phyloP scores from a whole-genome alignment of 495 filamentous ascomycete genomes.

The Penicillium parvum region DNA sequence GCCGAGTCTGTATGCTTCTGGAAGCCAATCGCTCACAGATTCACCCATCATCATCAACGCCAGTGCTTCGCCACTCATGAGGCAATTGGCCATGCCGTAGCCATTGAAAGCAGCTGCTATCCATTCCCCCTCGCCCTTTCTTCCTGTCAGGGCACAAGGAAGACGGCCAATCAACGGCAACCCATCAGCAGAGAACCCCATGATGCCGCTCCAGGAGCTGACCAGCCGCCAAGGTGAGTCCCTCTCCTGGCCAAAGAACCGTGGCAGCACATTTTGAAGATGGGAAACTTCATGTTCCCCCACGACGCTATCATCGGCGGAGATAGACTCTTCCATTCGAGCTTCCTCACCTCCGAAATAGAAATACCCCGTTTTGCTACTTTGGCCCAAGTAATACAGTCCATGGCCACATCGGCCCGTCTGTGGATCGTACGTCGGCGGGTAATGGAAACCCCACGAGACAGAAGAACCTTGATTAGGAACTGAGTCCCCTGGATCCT shows the following conservation, averaged over 20 bases:
- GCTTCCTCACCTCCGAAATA: slow-evolving; percentile 56
- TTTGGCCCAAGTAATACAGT: slow-evolving; percentile 76
- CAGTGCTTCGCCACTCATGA: slow-evolving; percentile 61
- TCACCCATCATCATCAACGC: slow-evolving; percentile 35
- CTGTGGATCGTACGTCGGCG: slow-evolving; percentile 12
- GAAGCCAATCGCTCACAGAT: slow-evolving; percentile 15
- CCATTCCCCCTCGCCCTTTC: slow-evolving; percentile 41
- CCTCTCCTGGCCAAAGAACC: slow-evolving; percentile 40
- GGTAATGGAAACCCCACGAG: slow-evolving; percentile 36
- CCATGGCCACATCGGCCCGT: slow-evolving; percentile 49
- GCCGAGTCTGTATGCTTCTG: slow-evolving; percentile 20
- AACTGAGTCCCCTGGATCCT: slow-evolving; percentile 45
- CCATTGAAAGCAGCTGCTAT: slow-evolving; percentile 65
- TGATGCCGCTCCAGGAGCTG: slow-evolving; percentile 78
- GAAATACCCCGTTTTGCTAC: slow-evolving; percentile 40
- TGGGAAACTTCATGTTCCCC: slow-evolving; percentile 22
- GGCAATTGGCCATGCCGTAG: slow-evolving; percentile 79
- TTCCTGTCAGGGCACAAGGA: slow-evolving; percentile 43
- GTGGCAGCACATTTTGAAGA: slow-evolving; percentile 21
- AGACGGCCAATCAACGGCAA: slow-evolving; percentile 67
- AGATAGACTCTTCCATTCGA: slow-evolving; percentile 54
- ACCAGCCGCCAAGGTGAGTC: slow-evolving; percentile 20
- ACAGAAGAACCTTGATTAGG: slow-evolving; percentile 22
- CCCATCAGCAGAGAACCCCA: slow-evolving; percentile 69
- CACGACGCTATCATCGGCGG: slow-evolving; percentile 51